Evolutionary conservation across 164 flowering plant species (phyloP).

Genomic region (Sextonia rubra): DNA sequence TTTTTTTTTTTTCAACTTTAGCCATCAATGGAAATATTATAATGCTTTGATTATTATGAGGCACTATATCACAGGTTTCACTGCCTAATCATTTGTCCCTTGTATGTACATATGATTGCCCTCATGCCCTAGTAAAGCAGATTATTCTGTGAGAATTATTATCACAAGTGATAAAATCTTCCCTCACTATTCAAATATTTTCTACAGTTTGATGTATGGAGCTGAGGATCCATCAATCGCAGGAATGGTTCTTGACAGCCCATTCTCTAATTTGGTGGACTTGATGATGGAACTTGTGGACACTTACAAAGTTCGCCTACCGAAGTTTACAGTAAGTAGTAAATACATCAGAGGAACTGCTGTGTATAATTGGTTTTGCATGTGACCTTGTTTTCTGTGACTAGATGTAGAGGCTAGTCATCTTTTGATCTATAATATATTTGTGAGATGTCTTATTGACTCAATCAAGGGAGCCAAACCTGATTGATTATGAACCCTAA

Average conservation of each 20-base stretch:
- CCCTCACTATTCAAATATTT: background rate
- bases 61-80: background rate
- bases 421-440: no score
- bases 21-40: no score
- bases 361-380: background rate
- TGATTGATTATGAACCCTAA: no score
- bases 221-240: slow-evolving; percentile 99
- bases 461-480: no score
- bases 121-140: background rate
- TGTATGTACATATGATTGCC: background rate
- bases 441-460: no score
- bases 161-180: background rate
- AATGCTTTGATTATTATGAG: background rate
- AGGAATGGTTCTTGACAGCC: slow-evolving; percentile 99
- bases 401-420: background rate
- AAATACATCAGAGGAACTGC: background rate
- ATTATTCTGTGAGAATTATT: background rate
- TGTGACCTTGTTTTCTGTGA: background rate
- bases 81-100: background rate
- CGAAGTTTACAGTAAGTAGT: slow-evolving; percentile 84
- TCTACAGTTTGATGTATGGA: slow-evolving; percentile 87
- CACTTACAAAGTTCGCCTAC: slow-evolving; percentile 76
- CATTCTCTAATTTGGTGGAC: slow-evolving; percentile 90
- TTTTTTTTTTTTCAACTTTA: no score
- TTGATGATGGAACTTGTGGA: slow-evolving; percentile 99